Evolutionary conservation across 768 basidiomycete genomes (phyloP), one percentile per base, ranked within the genome.

Genomic region (Psilocybe subaeruginosa): DNA sequence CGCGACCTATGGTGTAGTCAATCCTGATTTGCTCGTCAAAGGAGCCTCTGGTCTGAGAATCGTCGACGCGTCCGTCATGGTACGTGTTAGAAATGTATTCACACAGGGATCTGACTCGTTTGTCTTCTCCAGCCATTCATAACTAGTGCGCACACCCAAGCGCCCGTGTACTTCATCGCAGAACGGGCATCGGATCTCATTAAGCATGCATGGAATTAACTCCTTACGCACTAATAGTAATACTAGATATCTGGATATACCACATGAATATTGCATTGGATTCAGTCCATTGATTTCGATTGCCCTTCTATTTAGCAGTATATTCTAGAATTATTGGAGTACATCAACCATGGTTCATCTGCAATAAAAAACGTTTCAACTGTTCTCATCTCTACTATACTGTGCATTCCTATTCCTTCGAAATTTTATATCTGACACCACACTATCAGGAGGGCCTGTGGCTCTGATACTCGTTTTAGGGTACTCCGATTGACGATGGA

Each of bases 31-130:
- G 45, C 30, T 17, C 14, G 31, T 57, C 17, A 57, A 57, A n/a
- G 56, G 56, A 4, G 46, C 56, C 16, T 46, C 47, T 6, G 56
- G 56, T 4, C 19, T 57, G 27, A 46, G 56, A n/a, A 23, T 57
- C 14, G 46, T 57, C 3, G 56, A 57, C 23, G 56, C 56, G 8
- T 57, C 56, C 8, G 46, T 57, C 7, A 53, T 53, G 51, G 51
- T 53, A 17, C 11, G 51, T 53, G 5, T 14, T 29, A 5, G 12
- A 19, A 29, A 3, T 31, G 4, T 14, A 16, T 8, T 31, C 5
- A 5, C 4, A 27, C 47, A 30, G 17, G 47, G 17, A 5, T 4
- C 23, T 27, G 14, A 49, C n/a, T 4, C 14, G 17, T 1, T 6
- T 11, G 19, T n/a, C 6, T 7, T 49, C 1, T 8, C n/a, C 12